Conservation (phyloP, 768 basidiomycete species). For the Stropharia rugosoannulata region DNA sequence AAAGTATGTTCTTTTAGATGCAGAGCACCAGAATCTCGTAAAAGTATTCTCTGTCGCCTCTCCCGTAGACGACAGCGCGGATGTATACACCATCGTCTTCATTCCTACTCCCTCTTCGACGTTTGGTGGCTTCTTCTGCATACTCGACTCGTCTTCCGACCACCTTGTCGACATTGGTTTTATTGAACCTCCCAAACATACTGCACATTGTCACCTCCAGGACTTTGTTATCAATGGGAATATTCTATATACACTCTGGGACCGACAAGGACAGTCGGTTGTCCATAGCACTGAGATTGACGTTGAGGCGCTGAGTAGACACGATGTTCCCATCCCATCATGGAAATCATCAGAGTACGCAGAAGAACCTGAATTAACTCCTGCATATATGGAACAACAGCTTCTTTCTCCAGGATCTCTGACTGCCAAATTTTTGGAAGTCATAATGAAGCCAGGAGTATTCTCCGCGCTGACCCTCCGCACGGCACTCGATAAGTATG, state of each 20-base stretch:
- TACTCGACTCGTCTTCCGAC: conserved; percentile 58
- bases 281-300: conserved; percentile 57
- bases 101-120: conserved; percentile 64
- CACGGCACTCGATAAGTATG: conserved; percentile 82
- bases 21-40: conserved; percentile 63
- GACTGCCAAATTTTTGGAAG: conserved; percentile 77
- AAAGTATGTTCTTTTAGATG: conserved; percentile 49
- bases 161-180: conserved; percentile 55
- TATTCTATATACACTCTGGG: conserved; percentile 74
- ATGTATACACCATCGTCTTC: conserved; percentile 67
- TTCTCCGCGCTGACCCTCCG: conserved; percentile 84
- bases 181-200: conserved; percentile 60
- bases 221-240: conserved; percentile 66
- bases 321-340: conserved; percentile 25
- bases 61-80: conserved; percentile 40
- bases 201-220: conserved; percentile 70
- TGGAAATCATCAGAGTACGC: conserved; percentile 65
- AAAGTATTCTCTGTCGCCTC: conserved; percentile 53
- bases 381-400: conserved; percentile 86
- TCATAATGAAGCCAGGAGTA: conserved; percentile 82
- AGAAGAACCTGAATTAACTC: conserved; percentile 75
- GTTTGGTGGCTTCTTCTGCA: conserved; percentile 79
- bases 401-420: conserved; percentile 71
- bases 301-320: conserved; percentile 31
- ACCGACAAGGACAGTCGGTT: conserved; percentile 72